Evolutionary conservation across 192 early-diverging fungal species (phyloP).

Genomic region (Gonapodya sp.): DNA sequence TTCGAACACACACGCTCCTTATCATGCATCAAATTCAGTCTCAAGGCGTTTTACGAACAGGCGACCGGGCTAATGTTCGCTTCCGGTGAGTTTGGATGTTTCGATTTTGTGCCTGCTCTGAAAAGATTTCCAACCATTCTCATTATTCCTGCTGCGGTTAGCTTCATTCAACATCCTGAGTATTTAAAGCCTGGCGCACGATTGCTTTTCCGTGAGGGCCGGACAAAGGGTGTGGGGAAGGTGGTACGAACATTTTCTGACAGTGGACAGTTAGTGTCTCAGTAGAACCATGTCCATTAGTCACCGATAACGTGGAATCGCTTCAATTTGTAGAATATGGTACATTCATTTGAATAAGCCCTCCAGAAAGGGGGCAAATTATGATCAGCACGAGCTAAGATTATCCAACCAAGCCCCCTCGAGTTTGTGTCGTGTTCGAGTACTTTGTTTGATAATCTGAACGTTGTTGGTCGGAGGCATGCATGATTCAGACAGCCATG

Average conservation of each 20-base stretch:
- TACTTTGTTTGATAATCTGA: neutral
- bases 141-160: too few species aligned
- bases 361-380: too few species aligned
- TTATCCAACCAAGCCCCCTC: neutral
- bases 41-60: conserved; percentile 43
- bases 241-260: conserved; percentile 25
- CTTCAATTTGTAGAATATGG: neutral
- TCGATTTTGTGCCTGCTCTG: neutral
- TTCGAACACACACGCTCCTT: too few species aligned
- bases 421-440: neutral
- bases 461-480: neutral
- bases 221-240: conserved; percentile 87
- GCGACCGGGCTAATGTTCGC: conserved; percentile 69
- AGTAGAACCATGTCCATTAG: neutral
- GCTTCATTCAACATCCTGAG: conserved; percentile 73
- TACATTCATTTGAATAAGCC: neutral
- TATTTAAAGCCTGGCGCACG: conserved; percentile 44
- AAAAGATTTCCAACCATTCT: neutral
- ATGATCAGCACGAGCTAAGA: neutral
- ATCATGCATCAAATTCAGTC: neutral
- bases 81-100: conserved; percentile 33
- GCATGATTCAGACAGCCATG: too few species aligned
- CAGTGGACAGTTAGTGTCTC: too few species aligned
- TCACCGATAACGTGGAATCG: neutral
- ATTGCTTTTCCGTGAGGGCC: conserved; percentile 46